Percentiles rank a stretch among this genome's conserved stretches.
Conservation (phyloP, 1,139 yeast species). For the Kodamaea suecica region DNA sequence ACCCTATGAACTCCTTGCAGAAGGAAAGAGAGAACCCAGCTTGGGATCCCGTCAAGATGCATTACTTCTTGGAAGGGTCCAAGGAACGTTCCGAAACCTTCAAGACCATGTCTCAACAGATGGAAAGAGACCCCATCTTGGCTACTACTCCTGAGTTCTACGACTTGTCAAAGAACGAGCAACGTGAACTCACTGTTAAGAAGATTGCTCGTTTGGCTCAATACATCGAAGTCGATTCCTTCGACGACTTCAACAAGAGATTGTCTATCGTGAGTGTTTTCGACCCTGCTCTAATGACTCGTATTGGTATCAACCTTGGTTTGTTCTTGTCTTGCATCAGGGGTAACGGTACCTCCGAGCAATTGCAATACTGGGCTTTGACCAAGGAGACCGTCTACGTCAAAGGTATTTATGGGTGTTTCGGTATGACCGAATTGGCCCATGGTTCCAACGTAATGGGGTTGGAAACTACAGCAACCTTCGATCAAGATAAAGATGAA, state of each 20-base stretch:
- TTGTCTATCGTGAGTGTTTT: slow-evolving; percentile 29
- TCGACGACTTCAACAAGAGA: slow-evolving; percentile 38
- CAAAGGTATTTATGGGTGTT: slow-evolving; percentile 45
- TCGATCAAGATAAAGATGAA: slow-evolving; percentile 39
- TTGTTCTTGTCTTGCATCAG: slow-evolving; percentile 29
- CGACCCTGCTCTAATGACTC: slow-evolving; percentile 30
- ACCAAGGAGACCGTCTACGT: slow-evolving; percentile 35
- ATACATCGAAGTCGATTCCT: slow-evolving; percentile 37
- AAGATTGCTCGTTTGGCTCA: slow-evolving; percentile 38
- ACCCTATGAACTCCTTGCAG: slow-evolving; percentile 33
- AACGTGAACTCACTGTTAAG: slow-evolving; percentile 35
- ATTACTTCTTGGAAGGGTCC: slow-evolving; percentile 42
- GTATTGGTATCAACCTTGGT: slow-evolving; percentile 31
- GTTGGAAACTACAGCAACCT: slow-evolving; percentile 47
- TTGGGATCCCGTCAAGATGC: slow-evolving; percentile 35
- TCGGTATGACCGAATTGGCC: slow-evolving; percentile 50
- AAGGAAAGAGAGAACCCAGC: slow-evolving; percentile 31
- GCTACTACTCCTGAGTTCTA: slow-evolving; percentile 33
- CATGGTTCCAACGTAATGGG: slow-evolving; percentile 50
- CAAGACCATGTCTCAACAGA: slow-evolving; percentile 31
- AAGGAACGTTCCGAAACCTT: slow-evolving; percentile 29
- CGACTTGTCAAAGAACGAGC: slow-evolving; percentile 36
- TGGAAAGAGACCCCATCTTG: slow-evolving; percentile 46
- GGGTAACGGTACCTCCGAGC: slow-evolving; percentile 34
- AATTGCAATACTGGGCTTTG: slow-evolving; percentile 41